Conservation (phyloP, 1,284 basidiomycete genomes). For the Amylostereum chailletii region DNA sequence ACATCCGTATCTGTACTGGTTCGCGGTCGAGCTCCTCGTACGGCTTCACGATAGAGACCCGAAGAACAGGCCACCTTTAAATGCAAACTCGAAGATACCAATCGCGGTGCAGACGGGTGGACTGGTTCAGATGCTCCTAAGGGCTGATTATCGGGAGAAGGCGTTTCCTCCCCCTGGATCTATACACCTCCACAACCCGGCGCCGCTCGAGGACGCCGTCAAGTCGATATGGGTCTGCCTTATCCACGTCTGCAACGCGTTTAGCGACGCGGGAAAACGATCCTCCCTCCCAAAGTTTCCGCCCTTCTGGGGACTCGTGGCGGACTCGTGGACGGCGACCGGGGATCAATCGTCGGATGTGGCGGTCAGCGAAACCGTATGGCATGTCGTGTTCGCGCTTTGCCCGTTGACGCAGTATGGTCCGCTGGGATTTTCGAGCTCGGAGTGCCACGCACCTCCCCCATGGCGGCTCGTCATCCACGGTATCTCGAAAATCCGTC, state of each 20-base stretch:
- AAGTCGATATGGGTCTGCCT: conserved; percentile 71
- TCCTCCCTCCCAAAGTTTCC: conserved; percentile 6
- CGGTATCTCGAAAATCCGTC: conserved; percentile 53
- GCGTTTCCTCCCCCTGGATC: conserved; percentile 24
- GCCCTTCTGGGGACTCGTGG: conserved; percentile 9
- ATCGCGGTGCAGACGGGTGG: conserved; percentile 1
- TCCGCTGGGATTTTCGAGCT: conserved; percentile 47
- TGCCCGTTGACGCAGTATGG: conserved; percentile 79
- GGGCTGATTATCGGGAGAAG: conserved; percentile 25
- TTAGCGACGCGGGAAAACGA: not conserved
- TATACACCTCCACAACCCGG: conserved; percentile 25
- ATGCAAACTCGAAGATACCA: conserved; percentile 2
- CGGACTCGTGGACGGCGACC: not conserved
- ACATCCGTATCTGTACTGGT: conserved; percentile 12
- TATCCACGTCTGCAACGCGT: conserved; percentile 38
- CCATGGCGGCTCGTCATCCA: conserved; percentile 61
- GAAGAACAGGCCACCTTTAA: conserved; percentile 18
- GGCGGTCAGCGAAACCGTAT: conserved; percentile 61
- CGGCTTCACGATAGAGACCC: conserved; percentile 3
- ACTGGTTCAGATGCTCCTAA: conserved; percentile 27
- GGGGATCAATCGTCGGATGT: conserved; percentile 28
- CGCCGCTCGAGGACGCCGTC: no score
- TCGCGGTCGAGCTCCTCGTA: conserved; percentile 9
- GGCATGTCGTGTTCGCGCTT: conserved; percentile 65
- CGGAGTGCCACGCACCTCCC: conserved; percentile 39